Conservation (phyloP, 768 basidiomycete genomes). For the Hemileccinum impolitum region DNA sequence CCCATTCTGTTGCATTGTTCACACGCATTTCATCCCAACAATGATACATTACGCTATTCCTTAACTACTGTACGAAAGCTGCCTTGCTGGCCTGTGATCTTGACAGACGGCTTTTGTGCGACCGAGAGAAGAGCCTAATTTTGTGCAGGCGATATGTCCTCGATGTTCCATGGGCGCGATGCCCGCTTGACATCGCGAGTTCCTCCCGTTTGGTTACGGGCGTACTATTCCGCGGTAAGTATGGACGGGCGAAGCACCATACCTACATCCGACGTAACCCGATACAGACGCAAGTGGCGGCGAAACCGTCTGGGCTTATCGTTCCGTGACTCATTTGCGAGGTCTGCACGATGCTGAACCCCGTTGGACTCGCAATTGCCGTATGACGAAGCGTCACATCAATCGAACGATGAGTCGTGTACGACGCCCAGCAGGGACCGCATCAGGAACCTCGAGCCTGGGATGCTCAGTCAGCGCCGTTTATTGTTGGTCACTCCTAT, state of each 20-base stretch:
- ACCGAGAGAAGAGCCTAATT: slow-evolving; percentile 2
- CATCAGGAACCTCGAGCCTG: slow-evolving; percentile 15
- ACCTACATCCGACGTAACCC: slow-evolving; percentile 10
- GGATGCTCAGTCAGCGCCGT: slow-evolving; percentile 8
- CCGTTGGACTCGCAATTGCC: slow-evolving; percentile 16
- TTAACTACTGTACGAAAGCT: slow-evolving; percentile 30
- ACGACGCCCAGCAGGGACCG: not conserved
- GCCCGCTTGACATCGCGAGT: slow-evolving; percentile 5
- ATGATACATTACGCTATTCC: slow-evolving; percentile 33
- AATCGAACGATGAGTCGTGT: not conserved
- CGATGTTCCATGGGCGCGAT: not conserved
- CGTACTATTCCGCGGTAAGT: slow-evolving; percentile 14
- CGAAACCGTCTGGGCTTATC: not conserved
- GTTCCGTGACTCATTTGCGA: slow-evolving; percentile 8
- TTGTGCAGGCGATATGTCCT: not conserved
- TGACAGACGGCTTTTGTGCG: slow-evolving; percentile 10
- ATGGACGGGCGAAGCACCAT: not conserved
- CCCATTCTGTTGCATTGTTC: slow-evolving; percentile 32
- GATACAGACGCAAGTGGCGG: slow-evolving; percentile 1
- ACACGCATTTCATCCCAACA: slow-evolving; percentile 25
- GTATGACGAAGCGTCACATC: slow-evolving; percentile 3
- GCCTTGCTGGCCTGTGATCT: slow-evolving; percentile 9
- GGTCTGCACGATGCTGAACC: slow-evolving; percentile 6
- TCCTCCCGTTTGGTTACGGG: slow-evolving; percentile 6
- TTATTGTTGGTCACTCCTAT: slow-evolving; percentile 14